Conservation (phyloP, 2,329 filamentous ascomycete species). For the Exophiala xenobiotica region DNA sequence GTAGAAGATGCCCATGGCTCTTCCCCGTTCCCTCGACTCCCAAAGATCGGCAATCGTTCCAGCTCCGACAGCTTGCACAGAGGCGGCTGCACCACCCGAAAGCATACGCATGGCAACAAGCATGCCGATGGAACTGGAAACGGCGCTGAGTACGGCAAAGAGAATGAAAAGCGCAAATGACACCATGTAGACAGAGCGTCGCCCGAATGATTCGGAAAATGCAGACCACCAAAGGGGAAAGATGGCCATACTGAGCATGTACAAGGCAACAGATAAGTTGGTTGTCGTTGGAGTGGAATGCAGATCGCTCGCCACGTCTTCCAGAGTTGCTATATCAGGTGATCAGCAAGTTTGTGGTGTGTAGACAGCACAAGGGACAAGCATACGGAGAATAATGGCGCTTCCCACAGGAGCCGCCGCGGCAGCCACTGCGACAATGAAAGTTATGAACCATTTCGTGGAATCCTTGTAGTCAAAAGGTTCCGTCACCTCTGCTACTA, state of each 20-base stretch:
- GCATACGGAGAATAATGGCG: slow-evolving; percentile 75
- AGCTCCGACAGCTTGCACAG: slow-evolving; percentile 78
- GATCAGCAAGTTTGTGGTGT: slow-evolving; percentile 4
- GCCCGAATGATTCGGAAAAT: slow-evolving; percentile 70
- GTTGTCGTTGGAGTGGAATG: slow-evolving; percentile 63
- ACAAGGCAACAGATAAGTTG: slow-evolving; percentile 74
- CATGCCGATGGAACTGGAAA: slow-evolving; percentile 70
- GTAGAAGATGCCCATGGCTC: slow-evolving; percentile 82
- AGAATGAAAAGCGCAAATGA: slow-evolving; percentile 72
- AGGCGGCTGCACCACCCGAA: slow-evolving; percentile 72
- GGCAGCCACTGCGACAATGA: slow-evolving; percentile 72
- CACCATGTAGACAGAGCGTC: slow-evolving; percentile 73
- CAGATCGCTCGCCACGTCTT: slow-evolving; percentile 62
- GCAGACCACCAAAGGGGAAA: slow-evolving; percentile 86
- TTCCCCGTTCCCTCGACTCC: slow-evolving; percentile 69
- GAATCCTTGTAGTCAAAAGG: slow-evolving; percentile 70
- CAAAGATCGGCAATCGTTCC: slow-evolving; percentile 82
- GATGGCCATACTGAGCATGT: slow-evolving; percentile 80
- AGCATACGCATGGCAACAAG: slow-evolving; percentile 74
- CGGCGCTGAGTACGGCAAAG: slow-evolving; percentile 67
- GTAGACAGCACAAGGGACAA: slow-evolving; percentile 24
- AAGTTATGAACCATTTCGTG: slow-evolving; percentile 83
- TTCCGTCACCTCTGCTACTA: slow-evolving; percentile 76
- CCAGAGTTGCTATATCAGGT: slow-evolving; percentile 62
- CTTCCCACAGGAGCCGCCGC: slow-evolving; percentile 80